A percentile compares a stretch with the other conserved stretches of the same genome.
phyloP scores from a whole-genome alignment of 805 yeast genomes.

The Maudiozyma pseudohumilis region DNA sequence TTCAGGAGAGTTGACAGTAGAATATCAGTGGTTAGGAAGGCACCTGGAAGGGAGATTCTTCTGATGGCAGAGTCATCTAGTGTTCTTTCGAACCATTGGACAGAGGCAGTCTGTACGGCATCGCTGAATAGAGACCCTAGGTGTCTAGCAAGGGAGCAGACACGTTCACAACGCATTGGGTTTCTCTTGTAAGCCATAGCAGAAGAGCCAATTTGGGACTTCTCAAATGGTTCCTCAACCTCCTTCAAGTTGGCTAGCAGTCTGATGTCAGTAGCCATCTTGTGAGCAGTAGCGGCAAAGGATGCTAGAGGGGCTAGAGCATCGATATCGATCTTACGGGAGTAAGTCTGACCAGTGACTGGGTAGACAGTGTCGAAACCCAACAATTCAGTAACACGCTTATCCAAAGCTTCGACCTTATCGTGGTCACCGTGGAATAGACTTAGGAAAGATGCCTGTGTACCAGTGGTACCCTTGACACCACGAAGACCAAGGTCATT shows the following conservation, averaged over 20 bases:
- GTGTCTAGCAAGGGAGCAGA: constrained; percentile 96
- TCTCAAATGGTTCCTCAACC: constrained; percentile 96
- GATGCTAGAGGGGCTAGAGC: constrained; percentile 87
- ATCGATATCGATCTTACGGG: constrained; percentile 95
- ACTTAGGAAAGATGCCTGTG: constrained; percentile 92
- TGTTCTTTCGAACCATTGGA: constrained; percentile 99
- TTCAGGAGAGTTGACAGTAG: constrained; percentile 79
- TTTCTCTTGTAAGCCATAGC: constrained; percentile 99
- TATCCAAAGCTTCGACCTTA: constrained; percentile 86
- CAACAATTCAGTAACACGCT: constrained; percentile 81
- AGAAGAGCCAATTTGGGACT: constrained; percentile 93
- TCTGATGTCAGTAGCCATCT: constrained; percentile 95
- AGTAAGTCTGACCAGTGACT: constrained; percentile 97
- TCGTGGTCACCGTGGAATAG: constrained; percentile 95
- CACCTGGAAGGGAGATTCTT: constrained; percentile 92
- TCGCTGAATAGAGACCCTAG: constrained; percentile 84
- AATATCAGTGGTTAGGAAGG: constrained; percentile 92
- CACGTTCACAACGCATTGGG: constrained; percentile 99
- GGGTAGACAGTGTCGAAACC: constrained; percentile 96
- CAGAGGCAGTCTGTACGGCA: constrained; percentile 93
- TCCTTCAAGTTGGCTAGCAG: constrained; percentile 94
- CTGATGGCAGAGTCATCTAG: constrained; percentile 96
- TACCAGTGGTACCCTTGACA: constrained; percentile 98
- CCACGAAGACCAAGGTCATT: constrained; percentile 95
- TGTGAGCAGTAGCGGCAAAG: constrained; percentile 92